A percentile compares a stretch with the other conserved stretches of the same genome.
These are phyloP conservation scores for Trichophyton rubrum DNA, from an alignment of 2,329 filamentous ascomycete genomes.

Conservation along the genomic window DNA sequence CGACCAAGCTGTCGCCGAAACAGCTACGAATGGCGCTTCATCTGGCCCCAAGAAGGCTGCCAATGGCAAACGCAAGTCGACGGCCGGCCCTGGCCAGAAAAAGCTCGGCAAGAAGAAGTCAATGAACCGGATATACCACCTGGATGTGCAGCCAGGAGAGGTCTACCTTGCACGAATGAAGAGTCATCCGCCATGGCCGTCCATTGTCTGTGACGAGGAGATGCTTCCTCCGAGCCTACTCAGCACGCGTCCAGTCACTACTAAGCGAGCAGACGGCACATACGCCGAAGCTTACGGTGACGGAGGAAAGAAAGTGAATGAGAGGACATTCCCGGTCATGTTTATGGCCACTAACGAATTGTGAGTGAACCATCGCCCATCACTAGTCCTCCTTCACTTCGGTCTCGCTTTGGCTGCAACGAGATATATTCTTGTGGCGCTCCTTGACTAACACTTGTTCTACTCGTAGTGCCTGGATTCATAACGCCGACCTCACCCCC, in stretches of 20 bases:
- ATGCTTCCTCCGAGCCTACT: constrained; percentile 77
- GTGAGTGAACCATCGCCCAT: constrained; percentile 49
- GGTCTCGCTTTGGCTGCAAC: background rate
- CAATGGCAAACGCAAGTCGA: constrained; percentile 57
- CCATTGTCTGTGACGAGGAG: constrained; percentile 83
- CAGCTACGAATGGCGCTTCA: constrained; percentile 37
- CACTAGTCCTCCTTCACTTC: background rate
- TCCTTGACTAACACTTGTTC: background rate
- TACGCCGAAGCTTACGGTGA: constrained; percentile 80
- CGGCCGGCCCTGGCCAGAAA: constrained; percentile 52
- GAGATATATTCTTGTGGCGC: background rate
- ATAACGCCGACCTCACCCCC: constrained; percentile 68
- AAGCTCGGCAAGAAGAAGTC: constrained; percentile 80
- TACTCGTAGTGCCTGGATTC: constrained; percentile 66
- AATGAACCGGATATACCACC: constrained; percentile 54
- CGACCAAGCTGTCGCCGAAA: constrained; percentile 16
- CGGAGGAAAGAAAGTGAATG: constrained; percentile 70
- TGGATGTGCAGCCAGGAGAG: constrained; percentile 79
- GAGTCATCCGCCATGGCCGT: constrained; percentile 88
- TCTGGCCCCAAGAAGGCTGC: constrained; percentile 41
- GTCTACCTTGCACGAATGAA: constrained; percentile 89
- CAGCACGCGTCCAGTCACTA: constrained; percentile 69
- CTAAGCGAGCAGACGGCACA: constrained; percentile 66
- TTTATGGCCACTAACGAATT: constrained; percentile 93
- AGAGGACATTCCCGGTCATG: constrained; percentile 89